These are phyloP conservation scores for Chalaropsis ovoidea DNA, from an alignment of 2,329 filamentous ascomycete species.

Conservation along the genomic window DNA sequence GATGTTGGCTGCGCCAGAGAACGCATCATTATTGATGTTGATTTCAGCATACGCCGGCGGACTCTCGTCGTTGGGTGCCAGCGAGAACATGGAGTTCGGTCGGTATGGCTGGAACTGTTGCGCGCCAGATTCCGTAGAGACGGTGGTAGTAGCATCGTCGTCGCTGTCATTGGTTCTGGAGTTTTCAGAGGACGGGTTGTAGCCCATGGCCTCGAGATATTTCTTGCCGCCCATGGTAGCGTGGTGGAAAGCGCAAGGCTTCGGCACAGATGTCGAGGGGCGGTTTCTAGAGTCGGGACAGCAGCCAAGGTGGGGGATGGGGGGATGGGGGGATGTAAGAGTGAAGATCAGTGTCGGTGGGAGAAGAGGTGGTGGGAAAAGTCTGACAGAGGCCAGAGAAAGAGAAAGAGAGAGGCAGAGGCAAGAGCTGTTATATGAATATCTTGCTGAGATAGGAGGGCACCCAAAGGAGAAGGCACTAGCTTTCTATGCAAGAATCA, in stretches of 20 bases:
- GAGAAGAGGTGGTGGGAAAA: background rate
- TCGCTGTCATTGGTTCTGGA: background rate
- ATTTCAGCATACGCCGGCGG: conserved; percentile 52
- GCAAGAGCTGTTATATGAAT: conserved; percentile 7
- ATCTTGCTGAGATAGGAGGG: background rate
- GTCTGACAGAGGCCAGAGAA: background rate
- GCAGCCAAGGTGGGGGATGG: background rate
- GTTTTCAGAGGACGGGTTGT: background rate
- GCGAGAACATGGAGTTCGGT: conserved; percentile 2
- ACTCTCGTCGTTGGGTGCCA: conserved; percentile 16
- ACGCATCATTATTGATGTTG: conserved; percentile 36
- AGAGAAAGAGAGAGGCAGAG: background rate
- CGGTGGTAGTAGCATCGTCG: background rate
- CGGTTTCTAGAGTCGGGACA: background rate
- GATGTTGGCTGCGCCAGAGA: conserved; percentile 51
- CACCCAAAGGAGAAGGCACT: background rate
- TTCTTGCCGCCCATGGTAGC: conserved; percentile 2
- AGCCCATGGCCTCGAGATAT: conserved; percentile 13
- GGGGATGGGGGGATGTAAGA: background rate
- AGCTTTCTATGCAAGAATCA: background rate
- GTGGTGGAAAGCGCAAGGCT: background rate
- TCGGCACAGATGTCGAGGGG: background rate
- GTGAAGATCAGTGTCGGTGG: background rate
- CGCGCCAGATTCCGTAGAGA: background rate
- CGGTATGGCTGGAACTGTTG: conserved; percentile 17